Evolutionary conservation across 768 basidiomycete species (phyloP).

Genomic region (Tulasnella sp.): DNA sequence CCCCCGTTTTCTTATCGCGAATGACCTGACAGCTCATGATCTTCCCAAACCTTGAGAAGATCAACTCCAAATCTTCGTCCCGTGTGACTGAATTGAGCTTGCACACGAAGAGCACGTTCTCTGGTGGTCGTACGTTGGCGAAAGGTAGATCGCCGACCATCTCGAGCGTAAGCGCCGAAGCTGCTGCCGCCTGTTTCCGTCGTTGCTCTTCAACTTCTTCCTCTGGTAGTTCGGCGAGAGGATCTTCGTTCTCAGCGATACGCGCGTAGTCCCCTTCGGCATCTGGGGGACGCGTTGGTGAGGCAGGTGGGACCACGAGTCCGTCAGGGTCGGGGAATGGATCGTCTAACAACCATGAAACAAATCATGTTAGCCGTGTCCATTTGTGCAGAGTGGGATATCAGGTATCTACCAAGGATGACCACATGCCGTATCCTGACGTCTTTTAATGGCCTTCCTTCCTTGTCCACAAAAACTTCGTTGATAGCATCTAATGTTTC

Average conservation of each 20-base stretch:
- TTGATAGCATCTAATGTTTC: conserved; percentile 90
- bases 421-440: conserved; percentile 92
- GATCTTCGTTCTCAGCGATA: conserved; percentile 93
- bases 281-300: conserved; percentile 75
- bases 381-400: background rate
- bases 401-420: conserved; percentile 58
- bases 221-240: conserved; percentile 67
- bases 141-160: conserved; percentile 99
- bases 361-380: background rate
- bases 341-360: conserved; percentile 50
- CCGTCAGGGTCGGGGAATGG: conserved; percentile 85
- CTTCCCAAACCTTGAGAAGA: conserved; percentile 88
- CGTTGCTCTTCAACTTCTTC: conserved; percentile 74
- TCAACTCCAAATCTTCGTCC: conserved; percentile 93
- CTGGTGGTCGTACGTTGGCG: conserved; percentile 93
- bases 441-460: conserved; percentile 87
- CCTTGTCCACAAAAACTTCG: conserved; percentile 80
- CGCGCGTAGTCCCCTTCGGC: conserved; percentile 53
- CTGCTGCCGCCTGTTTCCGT: conserved; percentile 80
- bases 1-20: conserved; percentile 88
- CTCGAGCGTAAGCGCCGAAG: conserved; percentile 91
- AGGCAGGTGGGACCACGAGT: conserved; percentile 57
- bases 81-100: conserved; percentile 93
- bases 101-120: conserved; percentile 98
- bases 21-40: conserved; percentile 99